phyloP scores from a whole-genome alignment of 192 early-diverging fungal species.

The Coemansia sp. region DNA sequence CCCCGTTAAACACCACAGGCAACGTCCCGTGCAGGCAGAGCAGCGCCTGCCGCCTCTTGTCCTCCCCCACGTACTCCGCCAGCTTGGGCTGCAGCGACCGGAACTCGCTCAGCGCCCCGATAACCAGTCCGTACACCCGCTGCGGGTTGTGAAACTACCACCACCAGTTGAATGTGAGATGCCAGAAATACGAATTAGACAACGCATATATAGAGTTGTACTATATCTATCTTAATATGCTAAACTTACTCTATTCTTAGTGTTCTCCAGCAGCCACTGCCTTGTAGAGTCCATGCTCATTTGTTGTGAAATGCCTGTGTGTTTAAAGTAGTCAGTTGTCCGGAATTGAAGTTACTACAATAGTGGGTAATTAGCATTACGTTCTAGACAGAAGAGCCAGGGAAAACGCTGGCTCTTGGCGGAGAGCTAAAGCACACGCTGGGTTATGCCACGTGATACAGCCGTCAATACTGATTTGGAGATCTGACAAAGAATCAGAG shows the following conservation, averaged over 20 bases:
- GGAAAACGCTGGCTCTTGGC: background rate
- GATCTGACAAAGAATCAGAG: too few species aligned
- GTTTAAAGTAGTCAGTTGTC: background rate
- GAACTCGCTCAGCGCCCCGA: conserved; percentile 30
- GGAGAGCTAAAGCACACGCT: background rate
- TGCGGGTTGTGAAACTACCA: conserved; percentile 41
- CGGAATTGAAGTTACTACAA: background rate
- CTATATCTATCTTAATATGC: background rate
- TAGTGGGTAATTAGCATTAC: background rate
- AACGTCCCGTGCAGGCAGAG: conserved; percentile 87
- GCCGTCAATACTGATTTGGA: too few species aligned
- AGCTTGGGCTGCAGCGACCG: conserved; percentile 38
- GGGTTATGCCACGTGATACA: background rate
- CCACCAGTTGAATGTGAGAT: background rate
- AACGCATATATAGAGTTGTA: background rate
- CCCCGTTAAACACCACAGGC: conserved; percentile 78
- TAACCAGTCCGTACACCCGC: conserved; percentile 23
- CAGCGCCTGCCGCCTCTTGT: conserved; percentile 55
- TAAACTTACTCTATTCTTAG: conserved; percentile 36
- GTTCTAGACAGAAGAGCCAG: background rate
- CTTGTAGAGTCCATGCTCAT: conserved; percentile 34
- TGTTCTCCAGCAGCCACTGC: conserved; percentile 45
- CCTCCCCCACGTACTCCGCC: conserved; percentile 41
- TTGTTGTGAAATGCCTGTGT: background rate
- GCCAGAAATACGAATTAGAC: background rate